A percentile compares a stretch with the other conserved stretches of the same genome.
Evolutionary conservation across 352 stramenopile genomes (phyloP).

Genomic region (Phytophthora tubulina): DNA sequence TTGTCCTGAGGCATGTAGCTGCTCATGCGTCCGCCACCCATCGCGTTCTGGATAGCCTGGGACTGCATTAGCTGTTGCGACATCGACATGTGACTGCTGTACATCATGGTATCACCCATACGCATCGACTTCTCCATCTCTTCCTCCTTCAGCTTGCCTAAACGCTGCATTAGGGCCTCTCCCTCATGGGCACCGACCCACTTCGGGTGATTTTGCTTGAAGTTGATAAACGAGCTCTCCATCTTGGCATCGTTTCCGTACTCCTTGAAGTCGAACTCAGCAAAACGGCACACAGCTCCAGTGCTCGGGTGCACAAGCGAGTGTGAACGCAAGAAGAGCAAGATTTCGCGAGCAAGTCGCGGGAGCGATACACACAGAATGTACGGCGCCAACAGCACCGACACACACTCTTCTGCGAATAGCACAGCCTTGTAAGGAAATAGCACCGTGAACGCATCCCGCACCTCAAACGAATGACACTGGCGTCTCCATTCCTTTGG

Average conservation of each 20-base stretch:
- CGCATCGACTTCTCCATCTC: constrained; percentile 91
- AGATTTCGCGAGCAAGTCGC: constrained; percentile 88
- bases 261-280: constrained; percentile 97
- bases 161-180: constrained; percentile 73
- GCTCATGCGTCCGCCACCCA: constrained; percentile 59
- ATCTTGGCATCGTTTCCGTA: constrained; percentile 96
- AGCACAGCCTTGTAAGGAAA: constrained; percentile 96
- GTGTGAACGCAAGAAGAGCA: constrained; percentile 95
- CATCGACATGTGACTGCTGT: constrained; percentile 79
- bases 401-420: constrained; percentile 94
- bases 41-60: constrained; percentile 82
- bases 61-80: constrained; percentile 91
- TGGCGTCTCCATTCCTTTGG: constrained; percentile 93
- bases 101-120: constrained; percentile 85
- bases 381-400: constrained; percentile 95
- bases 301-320: constrained; percentile 93
- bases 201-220: constrained; percentile 93
- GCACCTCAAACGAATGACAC: constrained; percentile 88
- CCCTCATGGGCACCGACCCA: constrained; percentile 85
- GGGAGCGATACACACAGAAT: constrained; percentile 97
- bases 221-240: constrained; percentile 98
- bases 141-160: constrained; percentile 81
- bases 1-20: constrained; percentile 77
- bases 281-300: constrained; percentile 95
- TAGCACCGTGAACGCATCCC: constrained; percentile 88